Conservation (phyloP, 2,329 filamentous ascomycete species). For the Beauveria asiatica region DNA sequence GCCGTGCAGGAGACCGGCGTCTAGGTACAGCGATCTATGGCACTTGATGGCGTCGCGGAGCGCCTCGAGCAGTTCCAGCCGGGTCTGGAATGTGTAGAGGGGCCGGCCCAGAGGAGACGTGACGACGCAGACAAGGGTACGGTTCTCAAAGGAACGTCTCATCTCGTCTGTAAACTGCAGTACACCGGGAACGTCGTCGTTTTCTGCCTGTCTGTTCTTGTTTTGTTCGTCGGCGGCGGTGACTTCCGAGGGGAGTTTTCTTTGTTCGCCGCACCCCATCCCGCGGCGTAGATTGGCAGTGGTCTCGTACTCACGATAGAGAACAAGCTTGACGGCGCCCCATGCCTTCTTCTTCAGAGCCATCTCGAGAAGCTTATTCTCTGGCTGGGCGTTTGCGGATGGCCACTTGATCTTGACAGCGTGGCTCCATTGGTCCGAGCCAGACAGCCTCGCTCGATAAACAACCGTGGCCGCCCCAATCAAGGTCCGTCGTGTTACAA, state of each 20-base stretch:
- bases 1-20: slow-evolving; percentile 13
- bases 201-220: no score
- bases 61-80: slow-evolving; percentile 13
- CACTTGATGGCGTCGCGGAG: slow-evolving; percentile 16
- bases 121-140: slow-evolving; percentile 15
- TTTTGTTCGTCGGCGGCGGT: neutral
- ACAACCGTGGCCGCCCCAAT: neutral
- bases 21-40: slow-evolving; percentile 13
- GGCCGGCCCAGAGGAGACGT: slow-evolving; percentile 17
- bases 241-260: neutral
- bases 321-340: neutral
- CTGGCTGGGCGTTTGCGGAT: neutral
- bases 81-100: slow-evolving; percentile 14
- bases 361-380: neutral
- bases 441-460: neutral
- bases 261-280: neutral
- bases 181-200: neutral
- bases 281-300: neutral
- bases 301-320: neutral
- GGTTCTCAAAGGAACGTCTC: slow-evolving; percentile 13
- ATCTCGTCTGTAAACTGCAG: slow-evolving; percentile 11
- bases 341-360: neutral
- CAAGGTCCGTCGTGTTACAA: neutral
- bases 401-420: slow-evolving; percentile 4
- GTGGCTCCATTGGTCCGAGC: neutral